Evolutionary conservation across 2,329 filamentous ascomycete species (phyloP).

Genomic region (Purpureocillium takamizusanense): DNA sequence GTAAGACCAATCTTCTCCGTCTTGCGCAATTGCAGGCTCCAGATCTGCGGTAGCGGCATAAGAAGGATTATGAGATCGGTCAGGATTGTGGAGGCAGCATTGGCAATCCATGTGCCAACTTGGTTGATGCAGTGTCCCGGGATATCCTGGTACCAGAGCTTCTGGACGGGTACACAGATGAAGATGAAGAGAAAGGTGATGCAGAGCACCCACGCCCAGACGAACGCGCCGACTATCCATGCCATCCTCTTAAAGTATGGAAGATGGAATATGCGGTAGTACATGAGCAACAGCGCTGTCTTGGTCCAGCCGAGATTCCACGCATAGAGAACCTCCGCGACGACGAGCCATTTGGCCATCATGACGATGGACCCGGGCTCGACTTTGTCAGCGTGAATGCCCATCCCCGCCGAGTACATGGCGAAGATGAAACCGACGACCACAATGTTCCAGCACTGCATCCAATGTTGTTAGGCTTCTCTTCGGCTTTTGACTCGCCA

Average conservation of each 20-base stretch:
- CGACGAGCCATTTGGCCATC: constrained; percentile 37
- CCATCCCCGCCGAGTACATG: constrained; percentile 37
- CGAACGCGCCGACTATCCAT: constrained; percentile 29
- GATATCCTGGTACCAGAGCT: constrained; percentile 35
- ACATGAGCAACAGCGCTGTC: constrained; percentile 40
- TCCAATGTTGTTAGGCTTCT: not conserved
- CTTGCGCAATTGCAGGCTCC: constrained; percentile 31
- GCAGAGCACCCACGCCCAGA: constrained; percentile 36
- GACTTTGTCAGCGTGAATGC: constrained; percentile 32
- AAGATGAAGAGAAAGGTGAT: constrained; percentile 42
- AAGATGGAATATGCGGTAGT: constrained; percentile 40
- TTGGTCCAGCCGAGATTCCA: constrained; percentile 42
- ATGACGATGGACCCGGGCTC: constrained; percentile 25
- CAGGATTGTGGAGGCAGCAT: constrained; percentile 36
- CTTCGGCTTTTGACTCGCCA: no score
- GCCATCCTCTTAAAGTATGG: constrained; percentile 31
- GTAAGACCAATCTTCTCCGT: constrained; percentile 33
- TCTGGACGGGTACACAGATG: constrained; percentile 40
- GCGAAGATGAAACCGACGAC: constrained; percentile 38
- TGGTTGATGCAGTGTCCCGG: constrained; percentile 39
- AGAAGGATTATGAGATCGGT: constrained; percentile 35
- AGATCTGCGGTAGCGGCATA: constrained; percentile 35
- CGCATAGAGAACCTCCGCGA: constrained; percentile 37
- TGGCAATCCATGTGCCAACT: constrained; percentile 40
- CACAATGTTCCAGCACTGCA: constrained; percentile 28